Conservation (phyloP, 2,329 filamentous ascomycete genomes). For the Alternaria novae-zelandiae region DNA sequence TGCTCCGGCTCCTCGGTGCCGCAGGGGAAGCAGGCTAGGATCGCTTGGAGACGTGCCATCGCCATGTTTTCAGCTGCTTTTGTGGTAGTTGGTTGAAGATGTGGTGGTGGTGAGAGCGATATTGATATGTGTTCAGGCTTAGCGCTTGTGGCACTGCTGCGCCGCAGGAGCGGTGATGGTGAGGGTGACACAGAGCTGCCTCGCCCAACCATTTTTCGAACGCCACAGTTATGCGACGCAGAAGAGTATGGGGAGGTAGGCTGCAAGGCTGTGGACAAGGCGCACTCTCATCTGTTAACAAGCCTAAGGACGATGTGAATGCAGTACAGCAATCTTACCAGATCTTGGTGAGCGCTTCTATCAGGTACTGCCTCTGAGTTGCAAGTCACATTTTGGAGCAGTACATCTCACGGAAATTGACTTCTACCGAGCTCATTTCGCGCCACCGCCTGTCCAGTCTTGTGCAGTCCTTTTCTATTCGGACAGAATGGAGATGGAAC, state of each 20-base stretch:
- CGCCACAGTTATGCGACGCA: not conserved
- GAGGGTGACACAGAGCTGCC: not conserved
- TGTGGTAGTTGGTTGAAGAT: not conserved
- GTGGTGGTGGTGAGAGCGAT: not conserved
- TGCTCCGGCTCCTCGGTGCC: not conserved
- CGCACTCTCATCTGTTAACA: not conserved
- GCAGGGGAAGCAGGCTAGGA: slow-evolving; percentile 22
- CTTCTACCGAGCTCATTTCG: too few species aligned
- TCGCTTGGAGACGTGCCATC: slow-evolving; percentile 12
- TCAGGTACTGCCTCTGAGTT: not conserved
- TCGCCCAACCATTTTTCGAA: not conserved
- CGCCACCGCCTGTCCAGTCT: too few species aligned
- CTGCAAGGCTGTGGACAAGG: not conserved
- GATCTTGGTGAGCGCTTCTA: not conserved
- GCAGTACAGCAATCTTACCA: not conserved
- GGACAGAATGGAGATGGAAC: not conserved
- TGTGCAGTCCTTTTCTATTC: not conserved
- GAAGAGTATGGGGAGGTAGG: not conserved
- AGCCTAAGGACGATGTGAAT: not conserved
- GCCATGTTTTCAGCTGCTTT: slow-evolving; percentile 8
- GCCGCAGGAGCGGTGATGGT: not conserved
- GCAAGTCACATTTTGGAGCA: not conserved
- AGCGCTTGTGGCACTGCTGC: slow-evolving; percentile 12
- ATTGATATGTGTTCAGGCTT: slow-evolving; percentile 1
- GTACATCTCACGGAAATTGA: not conserved